A percentile compares a stretch with the other conserved stretches of the same genome.
phyloP scores from a whole-genome alignment of 1,284 basidiomycete genomes.

The Ustilago tritici region DNA sequence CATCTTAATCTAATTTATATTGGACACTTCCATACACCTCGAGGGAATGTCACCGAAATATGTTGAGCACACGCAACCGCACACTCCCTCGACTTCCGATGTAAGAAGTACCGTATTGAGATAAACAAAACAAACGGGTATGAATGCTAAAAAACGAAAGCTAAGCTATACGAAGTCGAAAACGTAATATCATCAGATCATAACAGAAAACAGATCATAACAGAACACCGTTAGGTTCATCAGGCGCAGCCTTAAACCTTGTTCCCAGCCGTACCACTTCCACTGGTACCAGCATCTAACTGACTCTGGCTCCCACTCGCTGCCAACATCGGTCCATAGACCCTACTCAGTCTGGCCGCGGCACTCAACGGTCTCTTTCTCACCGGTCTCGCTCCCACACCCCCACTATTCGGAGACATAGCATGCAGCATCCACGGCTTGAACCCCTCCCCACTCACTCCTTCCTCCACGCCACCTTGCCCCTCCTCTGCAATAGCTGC shows the following conservation, averaged over 20 bases:
- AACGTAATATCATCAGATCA: no score
- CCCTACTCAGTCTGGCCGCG: slow-evolving; percentile 49
- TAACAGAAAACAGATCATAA: no score
- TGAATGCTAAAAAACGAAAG: slow-evolving; percentile 3
- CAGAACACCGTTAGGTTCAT: no score
- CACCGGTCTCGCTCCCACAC: slow-evolving; percentile 29
- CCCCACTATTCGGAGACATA: slow-evolving; percentile 27
- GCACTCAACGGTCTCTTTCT: slow-evolving; percentile 53
- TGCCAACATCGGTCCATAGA: slow-evolving; percentile 47
- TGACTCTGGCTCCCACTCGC: slow-evolving; percentile 1
- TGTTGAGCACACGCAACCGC: no score
- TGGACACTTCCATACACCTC: neutral
- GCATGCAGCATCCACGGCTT: slow-evolving; percentile 51
- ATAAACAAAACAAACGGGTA: neutral
- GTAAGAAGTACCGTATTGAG: slow-evolving; percentile 2
- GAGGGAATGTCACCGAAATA: no score
- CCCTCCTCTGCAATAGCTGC: slow-evolving; percentile 29
- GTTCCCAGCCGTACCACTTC: neutral
- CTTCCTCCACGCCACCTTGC: slow-evolving; percentile 8
- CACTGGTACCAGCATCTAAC: neutral
- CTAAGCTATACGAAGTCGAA: no score
- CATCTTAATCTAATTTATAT: neutral
- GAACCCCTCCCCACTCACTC: slow-evolving; percentile 21
- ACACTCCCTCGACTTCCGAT: no score
- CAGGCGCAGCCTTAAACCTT: slow-evolving; percentile 6